Base-by-base conservation (phyloP, 495 filamentous ascomycete genomes). In the Penicillium nucicola region DNA sequence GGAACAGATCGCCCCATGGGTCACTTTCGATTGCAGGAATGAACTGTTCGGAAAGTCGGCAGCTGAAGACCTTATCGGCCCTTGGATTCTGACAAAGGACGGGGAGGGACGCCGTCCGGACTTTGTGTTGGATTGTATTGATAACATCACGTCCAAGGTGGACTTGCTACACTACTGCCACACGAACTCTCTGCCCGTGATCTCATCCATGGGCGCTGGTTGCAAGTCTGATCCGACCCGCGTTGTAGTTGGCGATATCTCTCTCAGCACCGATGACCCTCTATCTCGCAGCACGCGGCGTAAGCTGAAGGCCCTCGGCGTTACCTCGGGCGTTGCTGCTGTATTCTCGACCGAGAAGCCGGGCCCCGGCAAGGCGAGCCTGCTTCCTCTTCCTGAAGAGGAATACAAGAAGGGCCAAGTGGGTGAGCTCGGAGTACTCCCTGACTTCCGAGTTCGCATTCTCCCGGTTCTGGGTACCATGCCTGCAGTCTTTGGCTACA, bases 101-200 rank as follows among this genome's bases (percentile, higher is more conserved):
- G 77, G 78, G n/a, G 77, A 75, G 7, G 81, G 78, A 12, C 82
- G 80, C 48, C 77, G 75, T 58, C 90, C 90, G 2, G 87, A 91
- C 58, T 99, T 85, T 53, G 84, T 99, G 5, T 82, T 99, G 19
- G 93, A 99, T 70, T 95, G 93, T 12, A 99, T 99, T 53, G 93
- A 99, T 61, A 97, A 99, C 65, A 97, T 97, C 51, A 86, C 92
- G 18, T 95, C 90, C 43, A 99, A 99, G 71, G 93, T 97, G 13
- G 87, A 88, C 45, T 66, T 99, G 45, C 75, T 99, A 45, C 82
- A 88, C 66, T 96, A 95, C 66, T 99, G 93, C 67, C 75, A 89
- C 52, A 74, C 84, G 47, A 78, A 88, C 52, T 75, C 75, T 0
- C 71, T 97, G 15, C 85, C 80, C 0, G 88, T 98, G 5, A 88